phyloP scores from a whole-genome alignment of 768 basidiomycete genomes.

The Naganishia kalamii region DNA sequence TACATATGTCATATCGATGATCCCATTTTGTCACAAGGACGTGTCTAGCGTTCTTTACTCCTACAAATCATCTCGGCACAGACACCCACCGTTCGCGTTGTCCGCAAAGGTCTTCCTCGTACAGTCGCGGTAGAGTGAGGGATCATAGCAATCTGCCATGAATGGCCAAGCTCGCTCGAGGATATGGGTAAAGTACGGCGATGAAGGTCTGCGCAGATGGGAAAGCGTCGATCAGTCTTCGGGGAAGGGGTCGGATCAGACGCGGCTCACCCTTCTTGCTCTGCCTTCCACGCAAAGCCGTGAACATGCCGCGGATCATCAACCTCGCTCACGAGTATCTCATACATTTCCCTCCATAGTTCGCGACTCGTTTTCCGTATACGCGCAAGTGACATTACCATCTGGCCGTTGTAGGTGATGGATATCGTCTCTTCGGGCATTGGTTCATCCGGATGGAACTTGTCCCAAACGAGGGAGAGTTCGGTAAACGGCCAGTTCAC shows the following conservation, averaged over 20 bases:
- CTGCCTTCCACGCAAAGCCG: slow-evolving; percentile 7
- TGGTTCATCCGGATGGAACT: not conserved
- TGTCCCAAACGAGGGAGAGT: not conserved
- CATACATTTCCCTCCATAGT: not conserved
- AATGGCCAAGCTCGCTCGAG: slow-evolving; percentile 8
- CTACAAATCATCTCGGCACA: not conserved
- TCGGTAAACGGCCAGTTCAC: not conserved
- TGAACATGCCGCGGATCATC: slow-evolving; percentile 1
- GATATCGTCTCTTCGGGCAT: not conserved
- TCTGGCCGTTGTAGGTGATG: not conserved
- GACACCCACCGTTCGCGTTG: not conserved
- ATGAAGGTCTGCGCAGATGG: not conserved
- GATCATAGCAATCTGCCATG: not conserved
- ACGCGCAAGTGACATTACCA: not conserved
- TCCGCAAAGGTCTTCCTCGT: not conserved
- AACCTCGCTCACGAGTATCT: not conserved
- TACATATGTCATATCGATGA: too few relatives aligned
- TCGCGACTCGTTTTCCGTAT: not conserved
- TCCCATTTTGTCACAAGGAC: too few relatives aligned
- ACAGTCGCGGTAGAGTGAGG: not conserved
- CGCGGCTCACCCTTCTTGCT: not conserved
- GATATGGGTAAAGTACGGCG: slow-evolving; percentile 6
- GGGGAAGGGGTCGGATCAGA: not conserved
- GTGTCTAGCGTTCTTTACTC: too few relatives aligned
- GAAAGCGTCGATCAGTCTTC: not conserved